Evolutionary conservation across 768 basidiomycete genomes (phyloP), one percentile per base, ranked within the genome.

Genomic region (Lactarius deliciosus): DNA sequence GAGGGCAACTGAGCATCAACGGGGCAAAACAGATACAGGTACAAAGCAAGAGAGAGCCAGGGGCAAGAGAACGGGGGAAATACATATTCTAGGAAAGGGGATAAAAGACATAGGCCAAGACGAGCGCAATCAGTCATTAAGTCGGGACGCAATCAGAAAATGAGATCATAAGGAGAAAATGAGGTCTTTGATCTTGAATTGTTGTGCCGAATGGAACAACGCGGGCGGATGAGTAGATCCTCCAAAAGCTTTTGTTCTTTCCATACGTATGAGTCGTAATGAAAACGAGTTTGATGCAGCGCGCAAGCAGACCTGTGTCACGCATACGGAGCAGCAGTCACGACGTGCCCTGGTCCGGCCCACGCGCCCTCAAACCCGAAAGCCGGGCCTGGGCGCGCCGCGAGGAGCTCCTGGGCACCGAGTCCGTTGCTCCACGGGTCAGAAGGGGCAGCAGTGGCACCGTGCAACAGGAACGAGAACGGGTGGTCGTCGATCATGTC

Each of bases 381-480:
- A 16, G 34, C 34, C 18, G 66, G 66, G 30, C 66, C 62, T 18
- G 50, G 50, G 50, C 50, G 50, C 50, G 25, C 25, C 50, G 16
- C 53, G 58, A 64, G 34, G 15, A 60, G 34, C 54, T 64, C 66
- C 20, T 59, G 58, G 15, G 53, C 59, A 53, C 50, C 2, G 50
- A 53, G 50, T 53, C 50, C 50, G 54, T 50, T 53, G 43, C 58
- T 47, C 66, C 66, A 68, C 25, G 66, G 58, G n/a, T 68, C 66
- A 0, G 32, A 28, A 16, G 56, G 36, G 9, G 45, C 30, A 54
- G 30, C 9, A 10, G 18, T n/a, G 18, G 38, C 8, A 15, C 50
- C 50, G 13, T 36, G 34, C 34, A 57, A 50, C 50, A 64, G 56
- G 63, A 64, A 68, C 4, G 66, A 56, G 28, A 68, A 60, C 16